These are phyloP conservation scores for Gossypium australe DNA, from an alignment of 345 rosid species.

Conservation along the genomic window DNA sequence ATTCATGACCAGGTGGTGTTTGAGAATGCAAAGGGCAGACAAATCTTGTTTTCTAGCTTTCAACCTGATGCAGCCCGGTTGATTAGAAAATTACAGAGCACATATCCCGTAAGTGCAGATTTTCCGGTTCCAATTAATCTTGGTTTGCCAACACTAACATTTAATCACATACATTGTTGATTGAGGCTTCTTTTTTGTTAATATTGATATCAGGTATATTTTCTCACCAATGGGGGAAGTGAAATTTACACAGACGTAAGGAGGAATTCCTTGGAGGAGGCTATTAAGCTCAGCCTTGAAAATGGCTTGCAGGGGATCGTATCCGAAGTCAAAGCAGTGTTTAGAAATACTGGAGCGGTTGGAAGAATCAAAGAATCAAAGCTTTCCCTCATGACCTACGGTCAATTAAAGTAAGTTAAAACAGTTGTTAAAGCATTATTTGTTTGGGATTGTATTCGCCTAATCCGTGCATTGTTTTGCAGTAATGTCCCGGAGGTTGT, in stretches of 20 bases:
- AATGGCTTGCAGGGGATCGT: slow-evolving; percentile 62
- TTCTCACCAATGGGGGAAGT: slow-evolving; percentile 61
- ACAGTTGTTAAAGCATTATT: not conserved
- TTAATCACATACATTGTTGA: too few species aligned
- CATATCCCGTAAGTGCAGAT: slow-evolving; percentile 41
- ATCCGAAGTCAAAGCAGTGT: slow-evolving; percentile 54
- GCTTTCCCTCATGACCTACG: slow-evolving; percentile 55
- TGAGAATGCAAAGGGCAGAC: slow-evolving; percentile 35
- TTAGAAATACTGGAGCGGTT: slow-evolving; percentile 41
- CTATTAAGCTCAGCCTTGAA: slow-evolving; percentile 45
- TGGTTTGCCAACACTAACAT: too few species aligned
- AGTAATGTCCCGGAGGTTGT: slow-evolving; percentile 62
- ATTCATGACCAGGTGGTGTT: slow-evolving; percentile 36
- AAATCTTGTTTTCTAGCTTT: slow-evolving; percentile 55
- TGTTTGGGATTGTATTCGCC: not conserved
- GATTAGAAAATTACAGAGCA: slow-evolving; percentile 38
- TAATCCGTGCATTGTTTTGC: slow-evolving; percentile 5
- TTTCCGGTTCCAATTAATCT: too few species aligned
- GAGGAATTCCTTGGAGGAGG: slow-evolving; percentile 60
- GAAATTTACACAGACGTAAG: slow-evolving; percentile 45
- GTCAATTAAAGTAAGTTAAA: slow-evolving; percentile 52
- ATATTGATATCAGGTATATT: slow-evolving; percentile 41
- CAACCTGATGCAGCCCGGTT: slow-evolving; percentile 62
- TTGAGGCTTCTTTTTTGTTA: not conserved
- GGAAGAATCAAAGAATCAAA: slow-evolving; percentile 41